Base-by-base conservation (phyloP, 495 filamentous ascomycete genomes). In the Aspergillus bertholletiae region DNA sequence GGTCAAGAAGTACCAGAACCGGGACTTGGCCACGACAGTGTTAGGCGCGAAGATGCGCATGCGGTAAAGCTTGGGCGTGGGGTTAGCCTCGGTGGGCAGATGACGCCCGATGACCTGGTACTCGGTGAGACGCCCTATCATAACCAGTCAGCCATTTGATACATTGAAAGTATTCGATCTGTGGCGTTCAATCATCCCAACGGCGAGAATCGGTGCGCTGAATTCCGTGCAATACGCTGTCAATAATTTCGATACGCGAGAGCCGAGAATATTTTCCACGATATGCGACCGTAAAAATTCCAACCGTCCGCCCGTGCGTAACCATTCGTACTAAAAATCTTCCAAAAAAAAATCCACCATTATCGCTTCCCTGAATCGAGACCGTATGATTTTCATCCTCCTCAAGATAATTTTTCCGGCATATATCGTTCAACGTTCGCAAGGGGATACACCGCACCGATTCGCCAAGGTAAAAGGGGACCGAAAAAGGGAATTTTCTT, bases 71-170 rank as follows among this genome's bases (percentile, higher is more conserved):
- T 92, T 94, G 62, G 94, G 94, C 59, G 88, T 90, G 63, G 92
- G 88, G 79, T 95, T 94, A 64, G 88, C 82, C 80, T 98, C 95
- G 66, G 87, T 88, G 73, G 94, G 94, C 87, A 97, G 78, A 78
- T 96, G 92, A 80, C 95, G 95, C 80, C 94, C 94, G 68, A 98
- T 97, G 78, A 98, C 94, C 84, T 97, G 95, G 84, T 96, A 98
- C 84, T 98, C 94, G 71, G 86, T 89, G 79, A 98, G 92, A 84
- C 95, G 93, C 87, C 93, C 94, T 96, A 74, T 58, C 52, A 55
- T 56, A 49, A 56, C 57, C 66, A 67, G 67, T 76, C 66, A 76
- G 73, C 59, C 54, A 66, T 63, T 50, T 13, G 5, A 18, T 22
- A 43, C 39, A 22, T 22, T 15, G 7, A 46, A 51, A 28, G 37